Conservation (phyloP, 2,329 filamentous ascomycete species). For the Achaetomium macrosporum region DNA sequence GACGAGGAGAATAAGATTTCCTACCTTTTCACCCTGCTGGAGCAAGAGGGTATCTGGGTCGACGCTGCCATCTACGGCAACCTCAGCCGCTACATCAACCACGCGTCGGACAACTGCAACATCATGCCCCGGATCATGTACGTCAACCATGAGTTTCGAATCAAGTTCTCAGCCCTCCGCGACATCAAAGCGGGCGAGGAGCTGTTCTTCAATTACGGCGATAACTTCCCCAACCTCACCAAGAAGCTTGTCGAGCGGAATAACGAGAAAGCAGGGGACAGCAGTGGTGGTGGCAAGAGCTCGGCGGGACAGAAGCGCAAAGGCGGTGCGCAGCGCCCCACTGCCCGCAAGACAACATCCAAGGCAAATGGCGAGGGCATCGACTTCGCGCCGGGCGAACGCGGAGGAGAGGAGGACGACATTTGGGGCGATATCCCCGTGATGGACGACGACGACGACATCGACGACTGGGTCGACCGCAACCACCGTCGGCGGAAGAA, state of each 20-base stretch:
- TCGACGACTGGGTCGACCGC: slow-evolving; percentile 13
- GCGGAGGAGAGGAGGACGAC: slow-evolving; percentile 14
- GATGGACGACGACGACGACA: slow-evolving; percentile 19
- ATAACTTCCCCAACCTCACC: slow-evolving; percentile 58
- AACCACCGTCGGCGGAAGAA: slow-evolving; percentile 17
- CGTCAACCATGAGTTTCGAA: slow-evolving; percentile 70
- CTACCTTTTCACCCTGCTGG: slow-evolving; percentile 57
- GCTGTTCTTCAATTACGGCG: slow-evolving; percentile 75
- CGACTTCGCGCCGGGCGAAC: slow-evolving; percentile 1
- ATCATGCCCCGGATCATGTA: slow-evolving; percentile 61
- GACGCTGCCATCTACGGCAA: slow-evolving; percentile 75
- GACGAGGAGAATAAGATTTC: slow-evolving; percentile 58
- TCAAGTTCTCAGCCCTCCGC: slow-evolving; percentile 64
- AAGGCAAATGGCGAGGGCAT: slow-evolving; percentile 17
- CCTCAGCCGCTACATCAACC: slow-evolving; percentile 78
- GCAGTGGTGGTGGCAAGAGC: not conserved
- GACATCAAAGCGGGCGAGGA: slow-evolving; percentile 68
- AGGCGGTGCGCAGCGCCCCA: slow-evolving; percentile 10
- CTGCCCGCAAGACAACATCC: slow-evolving; percentile 20
- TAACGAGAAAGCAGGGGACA: slow-evolving; percentile 17
- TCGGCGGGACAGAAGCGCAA: slow-evolving; percentile 16
- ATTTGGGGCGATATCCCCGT: slow-evolving; percentile 2
- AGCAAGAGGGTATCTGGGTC: slow-evolving; percentile 59
- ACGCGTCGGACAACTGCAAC: slow-evolving; percentile 59
- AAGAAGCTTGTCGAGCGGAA: slow-evolving; percentile 42